These are phyloP conservation scores for Paramecium tetraurelia DNA, from an alignment of 73 alveolate genomes.

Conservation along the genomic window DNA sequence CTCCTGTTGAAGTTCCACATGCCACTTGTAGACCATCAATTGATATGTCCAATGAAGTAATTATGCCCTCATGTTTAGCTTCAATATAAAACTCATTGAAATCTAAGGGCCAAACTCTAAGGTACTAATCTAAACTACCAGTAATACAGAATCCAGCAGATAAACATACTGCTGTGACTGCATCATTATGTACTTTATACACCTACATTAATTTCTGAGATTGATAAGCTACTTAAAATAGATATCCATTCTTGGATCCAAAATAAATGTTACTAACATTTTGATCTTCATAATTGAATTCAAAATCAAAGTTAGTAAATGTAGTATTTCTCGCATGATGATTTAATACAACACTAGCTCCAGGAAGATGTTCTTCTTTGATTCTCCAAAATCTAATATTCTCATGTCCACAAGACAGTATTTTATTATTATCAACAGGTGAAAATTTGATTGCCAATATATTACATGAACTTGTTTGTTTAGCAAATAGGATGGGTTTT, in stretches of 20 bases:
- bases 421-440: slow-evolving; percentile 83
- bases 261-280: slow-evolving; percentile 69
- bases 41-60: slow-evolving; percentile 88
- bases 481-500: slow-evolving; percentile 78
- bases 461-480: slow-evolving; percentile 80
- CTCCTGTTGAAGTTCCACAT: slow-evolving; percentile 94
- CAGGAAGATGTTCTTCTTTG: slow-evolving; percentile 85
- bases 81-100: slow-evolving; percentile 94
- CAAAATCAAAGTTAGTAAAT: slow-evolving; percentile 88
- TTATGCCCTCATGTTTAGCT: slow-evolving; percentile 97
- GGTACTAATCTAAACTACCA: slow-evolving; percentile 89
- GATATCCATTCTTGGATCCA: slow-evolving; percentile 78
- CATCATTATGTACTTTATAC: slow-evolving; percentile 74
- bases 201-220: slow-evolving; percentile 81
- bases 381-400: slow-evolving; percentile 97
- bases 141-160: slow-evolving; percentile 89
- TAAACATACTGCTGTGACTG: slow-evolving; percentile 79
- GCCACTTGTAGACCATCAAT: slow-evolving; percentile 90
- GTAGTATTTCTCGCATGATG: slow-evolving; percentile 94
- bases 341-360: slow-evolving; percentile 90
- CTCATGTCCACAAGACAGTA: slow-evolving; percentile 93
- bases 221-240: slow-evolving; percentile 68
- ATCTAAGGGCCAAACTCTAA: slow-evolving; percentile 96
- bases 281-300: slow-evolving; percentile 80
- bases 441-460: slow-evolving; percentile 82